Base-by-base conservation (phyloP, 805 yeast genomes). In the Debaryomyces hansenii region DNA sequence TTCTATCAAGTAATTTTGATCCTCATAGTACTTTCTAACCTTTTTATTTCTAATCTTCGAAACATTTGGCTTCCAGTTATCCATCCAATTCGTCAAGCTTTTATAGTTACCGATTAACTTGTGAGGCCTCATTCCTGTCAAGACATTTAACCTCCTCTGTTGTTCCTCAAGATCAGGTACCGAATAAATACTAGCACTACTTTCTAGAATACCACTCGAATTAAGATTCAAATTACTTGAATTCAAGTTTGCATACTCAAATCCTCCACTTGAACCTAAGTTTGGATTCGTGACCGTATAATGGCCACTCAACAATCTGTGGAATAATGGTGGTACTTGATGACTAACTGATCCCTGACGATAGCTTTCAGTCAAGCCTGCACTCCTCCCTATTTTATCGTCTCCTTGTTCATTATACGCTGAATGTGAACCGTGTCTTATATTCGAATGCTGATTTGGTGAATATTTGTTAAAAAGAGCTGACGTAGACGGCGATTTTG, bases 1-100 rank as follows among this genome's bases (percentile, higher is more conserved):
- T 20, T 74, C 78, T 43, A 86, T 79, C 43, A 82, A 59, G 36
- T 72, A 79, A 59, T 87, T 87, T 63, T 86, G 92, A 2, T 66
- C 59, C 36, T 63, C 62, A 63, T 87, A 87, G 60, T 67, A 85
- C 15, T 60, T 46, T 21, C 71, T 64, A 4, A 79, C 42, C 9
- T 53, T 45, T 35, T 51, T 59, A 18, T 56, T 64, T 39, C 60
- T 60, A 14, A 63, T 50, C 7, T 45, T 51, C 12, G 54, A 42
- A 20, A 47, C 41, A 39, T 62, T 60, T 1, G 45, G 42, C 7
- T 42, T 45, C 38, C 54, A 54, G 37, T 45, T 48, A 33, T 60
- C 64, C 35, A 41, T 37, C 77, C 75, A 71, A 21, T 61, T 54
- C 37, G 70, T 67, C 33, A 69, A 45, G 11, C 46, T 56, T 14